Evolutionary conservation across 2,329 filamentous ascomycete species (phyloP), one percentile per base, ranked within the genome.

Genomic region (Aspergillus ochraceus): DNA sequence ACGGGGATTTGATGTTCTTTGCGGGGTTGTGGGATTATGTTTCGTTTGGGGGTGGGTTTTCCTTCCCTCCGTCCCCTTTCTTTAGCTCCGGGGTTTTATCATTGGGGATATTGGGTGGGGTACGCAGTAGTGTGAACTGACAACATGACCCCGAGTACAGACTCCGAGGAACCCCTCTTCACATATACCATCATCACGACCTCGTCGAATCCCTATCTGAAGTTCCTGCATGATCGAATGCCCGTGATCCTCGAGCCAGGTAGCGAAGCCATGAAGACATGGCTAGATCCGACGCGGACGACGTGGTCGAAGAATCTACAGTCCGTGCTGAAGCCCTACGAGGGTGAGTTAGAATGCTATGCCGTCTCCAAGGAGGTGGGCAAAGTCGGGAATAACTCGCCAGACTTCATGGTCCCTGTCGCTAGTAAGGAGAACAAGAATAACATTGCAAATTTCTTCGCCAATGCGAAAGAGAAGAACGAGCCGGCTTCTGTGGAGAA

Each of bases 101-200:
- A n/a, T n/a, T 29, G 26, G 26, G 8, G 26, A 29, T 29, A 29
- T 29, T 29, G 8, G 26, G 26, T 29, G 26, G 26, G 9, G 26
- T 29, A 29, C 9, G 26, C 9, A 2, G 4, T n/a, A n/a, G n/a
- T n/a, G 19, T 6, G 26, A 36, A 24, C 52, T 60, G 10, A 65
- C 26, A 6, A 49, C n/a, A 52, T 46, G 11, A 19, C 6, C 6
- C 26, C 8, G 17, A 36, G 22, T 11, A 14, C 22, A 84, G 86
- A 84, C 53, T 84, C 85, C 2, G 82, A 86, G 2, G 84, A 90
- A 63, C 90, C 89, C 73, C 78, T 87, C 5, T 97, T 94, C 73
- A 96, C 92, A 0, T 99, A 97, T 75, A 94, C 93, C 1, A 87
- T 99, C 71, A 94, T 98, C 74, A 99, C 95, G 1, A 98, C 94